These are phyloP conservation scores for Lithospermum erythrorhizon DNA, from an alignment of 257 asterid species.

Conservation along the genomic window DNA sequence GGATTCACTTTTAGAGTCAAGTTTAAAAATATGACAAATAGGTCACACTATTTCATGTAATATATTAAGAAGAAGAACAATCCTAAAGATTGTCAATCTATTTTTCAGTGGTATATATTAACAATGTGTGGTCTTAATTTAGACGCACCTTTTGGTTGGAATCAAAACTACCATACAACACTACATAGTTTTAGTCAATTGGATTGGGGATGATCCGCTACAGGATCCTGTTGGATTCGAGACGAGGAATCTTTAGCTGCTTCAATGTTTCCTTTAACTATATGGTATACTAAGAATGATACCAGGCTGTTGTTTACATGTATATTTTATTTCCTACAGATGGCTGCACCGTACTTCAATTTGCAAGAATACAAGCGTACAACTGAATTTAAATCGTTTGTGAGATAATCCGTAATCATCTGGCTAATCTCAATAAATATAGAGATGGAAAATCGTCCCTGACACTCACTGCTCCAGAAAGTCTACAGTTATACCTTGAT, in stretches of 20 bases:
- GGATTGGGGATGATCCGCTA: too few species aligned
- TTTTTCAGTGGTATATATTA: too few species aligned
- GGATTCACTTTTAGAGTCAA: background rate
- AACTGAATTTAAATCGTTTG: constrained; percentile 30
- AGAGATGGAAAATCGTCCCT: constrained; percentile 35
- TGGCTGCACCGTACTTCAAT: constrained; percentile 39
- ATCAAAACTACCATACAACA: too few species aligned
- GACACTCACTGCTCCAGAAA: constrained; percentile 35
- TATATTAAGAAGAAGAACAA: too few species aligned
- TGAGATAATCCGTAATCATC: constrained; percentile 35
- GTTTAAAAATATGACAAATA: background rate
- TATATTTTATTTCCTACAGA: constrained; percentile 12
- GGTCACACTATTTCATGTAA: background rate
- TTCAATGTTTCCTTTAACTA: too few species aligned
- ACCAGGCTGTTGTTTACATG: background rate
- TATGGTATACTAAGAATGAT: too few species aligned
- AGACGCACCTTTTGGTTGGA: too few species aligned
- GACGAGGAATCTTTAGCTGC: too few species aligned
- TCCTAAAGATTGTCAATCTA: too few species aligned
- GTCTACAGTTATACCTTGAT: constrained; percentile 31
- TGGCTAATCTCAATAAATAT: constrained; percentile 31
- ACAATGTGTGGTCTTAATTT: too few species aligned
- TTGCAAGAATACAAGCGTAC: constrained; percentile 33
- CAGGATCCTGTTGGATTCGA: too few species aligned
- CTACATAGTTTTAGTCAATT: background rate